Evolutionary conservation across 1,284 basidiomycete species (phyloP), one percentile per base, ranked within the genome.

Genomic region (Heterobasidion occidentale): DNA sequence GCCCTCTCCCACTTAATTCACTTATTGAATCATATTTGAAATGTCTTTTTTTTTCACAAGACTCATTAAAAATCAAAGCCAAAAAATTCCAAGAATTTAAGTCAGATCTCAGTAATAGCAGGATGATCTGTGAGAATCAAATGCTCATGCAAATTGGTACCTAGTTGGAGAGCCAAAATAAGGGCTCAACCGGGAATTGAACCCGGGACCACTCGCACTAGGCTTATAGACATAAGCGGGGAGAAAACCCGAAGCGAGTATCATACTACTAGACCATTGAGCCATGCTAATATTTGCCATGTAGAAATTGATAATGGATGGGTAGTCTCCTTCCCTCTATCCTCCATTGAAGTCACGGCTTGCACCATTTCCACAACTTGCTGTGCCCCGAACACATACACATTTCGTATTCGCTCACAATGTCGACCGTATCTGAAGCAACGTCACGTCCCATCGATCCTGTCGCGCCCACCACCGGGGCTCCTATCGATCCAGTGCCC

Each of bases 101-200:
- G 0, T 27, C 27, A 27, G 27, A 27, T 27, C 4, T 27, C 4
- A 27, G 27, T 5, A 27, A 27, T 27, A 27, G 27, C 27, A 27
- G 27, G 27, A 27, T 27, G 6, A 27, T 27, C 27, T 27, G 1
- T 6, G 0, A 27, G 27, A 27, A 5, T 27, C 27, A 27, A 5
- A 1, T 27, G 27, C 27, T 6, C 4, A 27, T 27, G 5, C 27
- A 27, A 27, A 27, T 27, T 27, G 27, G 27, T 27, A 27, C 5
- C 5, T 27, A 4, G 27, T 27, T 27, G 27, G 27, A 27, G 27
- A 27, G 27, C 27, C 27, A 49, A 49, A 20, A 34, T 14, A 49
- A 20, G 70, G 70, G 72, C 69, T 66, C 68, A 67, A 70, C 70
- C 69, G 68, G 72, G 69, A 73, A 71, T 73, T 72, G 72, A 73